phyloP scores from a whole-genome alignment of 2,329 filamentous ascomycete species.

The Xylariomycetidae sp. region DNA sequence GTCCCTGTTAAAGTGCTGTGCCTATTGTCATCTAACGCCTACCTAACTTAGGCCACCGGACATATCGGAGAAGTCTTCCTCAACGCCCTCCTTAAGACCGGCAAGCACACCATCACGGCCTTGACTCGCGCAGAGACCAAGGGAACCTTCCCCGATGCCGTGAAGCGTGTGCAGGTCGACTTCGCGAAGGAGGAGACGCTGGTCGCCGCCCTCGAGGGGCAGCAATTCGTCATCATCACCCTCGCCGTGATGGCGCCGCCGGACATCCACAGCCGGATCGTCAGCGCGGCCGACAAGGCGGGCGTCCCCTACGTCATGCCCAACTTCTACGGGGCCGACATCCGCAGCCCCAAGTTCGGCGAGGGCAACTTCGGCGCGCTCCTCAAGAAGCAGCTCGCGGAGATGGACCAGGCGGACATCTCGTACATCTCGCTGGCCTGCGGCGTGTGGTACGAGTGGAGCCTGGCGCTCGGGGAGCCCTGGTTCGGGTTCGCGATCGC shows the following conservation, averaged over 20 bases:
- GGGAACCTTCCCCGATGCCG: constrained; percentile 37
- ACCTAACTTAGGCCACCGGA: constrained; percentile 31
- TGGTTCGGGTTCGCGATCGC: constrained; percentile 45
- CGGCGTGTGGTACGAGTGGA: constrained; percentile 51
- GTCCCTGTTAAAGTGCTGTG: neutral
- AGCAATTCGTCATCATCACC: constrained; percentile 52
- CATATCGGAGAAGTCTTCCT: constrained; percentile 32
- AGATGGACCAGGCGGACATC: neutral
- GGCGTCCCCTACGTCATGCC: constrained; percentile 51
- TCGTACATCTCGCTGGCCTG: constrained; percentile 32
- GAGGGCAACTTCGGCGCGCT: neutral
- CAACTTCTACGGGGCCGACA: constrained; percentile 39
- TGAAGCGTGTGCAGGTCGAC: constrained; percentile 34
- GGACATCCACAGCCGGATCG: constrained; percentile 43
- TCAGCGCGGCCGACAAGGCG: constrained; percentile 49
- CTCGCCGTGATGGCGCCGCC: constrained; percentile 36
- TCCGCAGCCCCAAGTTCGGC: neutral
- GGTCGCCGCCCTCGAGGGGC: constrained; percentile 44
- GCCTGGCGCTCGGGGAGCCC: constrained; percentile 30
- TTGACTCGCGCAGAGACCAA: constrained; percentile 39
- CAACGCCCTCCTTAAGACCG: constrained; percentile 36
- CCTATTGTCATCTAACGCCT: neutral
- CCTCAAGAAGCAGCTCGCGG: neutral
- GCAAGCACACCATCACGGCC: constrained; percentile 45
- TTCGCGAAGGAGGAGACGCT: constrained; percentile 36